Evolutionary conservation across 2,329 filamentous ascomycete species (phyloP), one percentile per base, ranked within the genome.

Genomic region (Corniculantispora saksenae): DNA sequence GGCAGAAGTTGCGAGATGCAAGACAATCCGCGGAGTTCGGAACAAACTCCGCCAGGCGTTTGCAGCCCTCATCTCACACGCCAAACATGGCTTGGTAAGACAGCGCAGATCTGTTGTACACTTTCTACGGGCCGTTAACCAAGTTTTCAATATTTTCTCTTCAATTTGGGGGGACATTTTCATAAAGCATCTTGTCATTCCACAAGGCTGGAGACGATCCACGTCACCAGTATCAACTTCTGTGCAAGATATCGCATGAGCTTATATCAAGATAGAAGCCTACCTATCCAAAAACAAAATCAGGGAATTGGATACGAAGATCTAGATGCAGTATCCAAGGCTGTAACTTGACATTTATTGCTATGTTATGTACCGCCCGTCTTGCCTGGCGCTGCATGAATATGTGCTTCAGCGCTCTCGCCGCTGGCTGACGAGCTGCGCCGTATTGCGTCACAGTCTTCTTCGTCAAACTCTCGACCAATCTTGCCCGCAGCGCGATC

Each of bases 401-500:
- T n/a, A 19, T 25, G 47, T 13, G 23, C 54, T 21, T 43, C 54
- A 17, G 32, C 54, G n/a, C 32, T 35, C n/a, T 40, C 53, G 32
- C 27, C 32, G 17, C 29, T 40, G 19, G 10, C 32, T 2, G 54
- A 40, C n/a, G 54, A 43, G 21, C 32, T 19, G 19, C 35, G 54
- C 35, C 32, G 32, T 2, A 43, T 8, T 7, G 54, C n/a, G 25
- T 56, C 54, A 38, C 17, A 38, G 17, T 61, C 55, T 3, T 55
- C 64, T 17, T 66, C 62, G n/a, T 66, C 66, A 43, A 67, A 66
- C 5, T 66, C 63, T 35, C 70, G 60, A 21, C 73, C 74, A 65
- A 75, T 72, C 51, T 66, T 68, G 1, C 73, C 74, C 29, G 53
- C 70, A 13, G 65, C 63, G 3, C 71, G 59, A 19, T 63, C 75